Evolutionary conservation across 805 yeast genomes (phyloP).

Genomic region (Starmerella apis): DNA sequence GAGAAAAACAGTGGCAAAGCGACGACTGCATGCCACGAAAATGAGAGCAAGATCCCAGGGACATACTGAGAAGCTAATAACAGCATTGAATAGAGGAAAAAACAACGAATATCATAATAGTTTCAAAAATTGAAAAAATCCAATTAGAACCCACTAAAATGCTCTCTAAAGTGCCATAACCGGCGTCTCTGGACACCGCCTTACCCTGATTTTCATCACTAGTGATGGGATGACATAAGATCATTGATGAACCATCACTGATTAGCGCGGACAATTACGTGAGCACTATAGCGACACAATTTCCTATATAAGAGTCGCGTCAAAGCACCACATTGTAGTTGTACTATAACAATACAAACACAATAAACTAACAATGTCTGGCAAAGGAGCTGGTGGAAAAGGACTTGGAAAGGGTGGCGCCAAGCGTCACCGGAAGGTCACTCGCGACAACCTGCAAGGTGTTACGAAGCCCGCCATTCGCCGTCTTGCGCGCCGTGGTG

Average conservation of each 20-base stretch:
- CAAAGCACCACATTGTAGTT: background rate
- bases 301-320: constrained; percentile 17
- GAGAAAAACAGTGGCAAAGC: background rate
- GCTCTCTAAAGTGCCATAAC: background rate
- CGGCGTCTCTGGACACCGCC: background rate
- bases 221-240: constrained; percentile 14
- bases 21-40: background rate
- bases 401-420: constrained; percentile 99
- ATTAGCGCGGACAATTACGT: constrained; percentile 14
- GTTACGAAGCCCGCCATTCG: constrained; percentile 99
- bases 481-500: constrained; percentile 99
- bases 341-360: constrained; percentile 1
- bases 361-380: constrained; percentile 56
- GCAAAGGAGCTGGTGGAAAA: constrained; percentile 99
- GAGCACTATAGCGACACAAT: constrained; percentile 8
- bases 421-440: constrained; percentile 98
- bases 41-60: background rate
- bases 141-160: background rate
- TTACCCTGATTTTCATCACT: background rate
- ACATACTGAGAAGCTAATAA: background rate
- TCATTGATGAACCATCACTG: constrained; percentile 23
- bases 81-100: background rate
- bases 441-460: constrained; percentile 99
- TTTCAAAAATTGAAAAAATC: background rate
- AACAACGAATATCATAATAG: background rate